phyloP scores from a whole-genome alignment of 1,284 basidiomycete genomes.

The Crucibulum parvulum region DNA sequence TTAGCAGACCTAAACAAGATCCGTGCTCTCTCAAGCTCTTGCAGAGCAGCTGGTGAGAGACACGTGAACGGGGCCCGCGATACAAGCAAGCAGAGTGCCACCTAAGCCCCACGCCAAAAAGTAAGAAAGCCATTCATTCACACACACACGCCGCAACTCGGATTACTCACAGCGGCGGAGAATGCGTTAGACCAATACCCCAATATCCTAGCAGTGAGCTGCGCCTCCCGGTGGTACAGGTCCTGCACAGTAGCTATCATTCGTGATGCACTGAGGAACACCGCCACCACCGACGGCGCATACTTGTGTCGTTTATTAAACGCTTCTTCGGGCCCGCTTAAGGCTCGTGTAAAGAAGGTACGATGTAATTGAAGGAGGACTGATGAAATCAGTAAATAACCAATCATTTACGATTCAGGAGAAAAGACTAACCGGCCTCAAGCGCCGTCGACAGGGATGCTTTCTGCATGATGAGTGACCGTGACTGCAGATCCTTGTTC shows the following conservation, averaged over 20 bases:
- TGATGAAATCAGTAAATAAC: conserved; percentile 23
- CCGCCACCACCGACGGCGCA: conserved; percentile 66
- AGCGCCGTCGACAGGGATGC: conserved; percentile 59
- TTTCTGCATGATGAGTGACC: conserved; percentile 59
- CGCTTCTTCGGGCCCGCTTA: conserved; percentile 59
- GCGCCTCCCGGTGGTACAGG: conserved; percentile 58
- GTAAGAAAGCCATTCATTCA: conserved; percentile 3
- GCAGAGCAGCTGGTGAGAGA: conserved; percentile 49
- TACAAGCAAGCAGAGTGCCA: conserved; percentile 51
- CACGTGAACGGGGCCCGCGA: conserved; percentile 54
- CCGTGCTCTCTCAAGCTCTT: conserved; percentile 51
- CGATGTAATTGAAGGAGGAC: conserved; percentile 73
- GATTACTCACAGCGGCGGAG: conserved; percentile 62
- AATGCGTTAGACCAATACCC: conserved; percentile 73
- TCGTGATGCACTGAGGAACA: conserved; percentile 60
- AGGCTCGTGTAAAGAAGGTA: conserved; percentile 67
- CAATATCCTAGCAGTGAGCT: conserved; percentile 61
- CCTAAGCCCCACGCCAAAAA: conserved; percentile 28
- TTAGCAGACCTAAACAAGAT: conserved; percentile 48
- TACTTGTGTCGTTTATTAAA: conserved; percentile 59
- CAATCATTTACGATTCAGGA: background rate
- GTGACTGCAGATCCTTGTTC: conserved; percentile 38
- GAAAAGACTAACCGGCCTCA: conserved; percentile 55
- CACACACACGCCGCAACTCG: conserved; percentile 1
- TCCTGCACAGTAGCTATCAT: conserved; percentile 63